Conservation (phyloP, 768 basidiomycete genomes). For the Dioszegia aurantiaca region DNA sequence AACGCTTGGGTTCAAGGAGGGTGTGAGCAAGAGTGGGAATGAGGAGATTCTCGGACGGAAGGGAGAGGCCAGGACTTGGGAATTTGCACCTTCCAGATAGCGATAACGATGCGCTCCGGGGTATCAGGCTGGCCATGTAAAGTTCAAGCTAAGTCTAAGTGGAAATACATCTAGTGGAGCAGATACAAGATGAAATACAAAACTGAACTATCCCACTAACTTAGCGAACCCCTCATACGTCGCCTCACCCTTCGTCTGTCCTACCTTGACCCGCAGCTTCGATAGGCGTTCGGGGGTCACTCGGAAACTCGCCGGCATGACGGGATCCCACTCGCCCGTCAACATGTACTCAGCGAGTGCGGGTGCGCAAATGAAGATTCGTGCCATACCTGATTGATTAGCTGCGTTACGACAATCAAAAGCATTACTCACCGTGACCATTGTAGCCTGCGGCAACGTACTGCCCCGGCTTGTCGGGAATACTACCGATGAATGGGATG, state of each 20-base stretch:
- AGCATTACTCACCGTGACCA: constrained; percentile 23
- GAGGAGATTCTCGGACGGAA: constrained; percentile 57
- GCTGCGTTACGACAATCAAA: neutral
- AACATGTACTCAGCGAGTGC: constrained; percentile 29
- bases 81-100: constrained; percentile 59
- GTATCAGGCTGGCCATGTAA: too few species aligned
- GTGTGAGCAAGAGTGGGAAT: constrained; percentile 65
- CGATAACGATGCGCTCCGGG: too few species aligned
- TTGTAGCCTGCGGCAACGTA: constrained; percentile 38
- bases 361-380: constrained; percentile 45
- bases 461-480: constrained; percentile 40
- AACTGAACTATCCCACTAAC: neutral
- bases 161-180: neutral
- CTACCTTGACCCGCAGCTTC: constrained; percentile 21
- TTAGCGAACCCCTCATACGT: constrained; percentile 7
- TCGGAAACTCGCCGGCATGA: constrained; percentile 31
- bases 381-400: constrained; percentile 30
- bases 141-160: neutral
- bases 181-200: neutral
- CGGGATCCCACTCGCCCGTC: constrained; percentile 31
- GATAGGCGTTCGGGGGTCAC: constrained; percentile 29
- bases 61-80: constrained; percentile 79
- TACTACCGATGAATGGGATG: constrained; percentile 36
- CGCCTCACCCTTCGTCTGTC: neutral
- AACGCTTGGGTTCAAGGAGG: constrained; percentile 76